Evolutionary conservation across 345 rosid species (phyloP), one percentile per base, ranked within the genome.

Genomic region (Mallotus nudiflorus): DNA sequence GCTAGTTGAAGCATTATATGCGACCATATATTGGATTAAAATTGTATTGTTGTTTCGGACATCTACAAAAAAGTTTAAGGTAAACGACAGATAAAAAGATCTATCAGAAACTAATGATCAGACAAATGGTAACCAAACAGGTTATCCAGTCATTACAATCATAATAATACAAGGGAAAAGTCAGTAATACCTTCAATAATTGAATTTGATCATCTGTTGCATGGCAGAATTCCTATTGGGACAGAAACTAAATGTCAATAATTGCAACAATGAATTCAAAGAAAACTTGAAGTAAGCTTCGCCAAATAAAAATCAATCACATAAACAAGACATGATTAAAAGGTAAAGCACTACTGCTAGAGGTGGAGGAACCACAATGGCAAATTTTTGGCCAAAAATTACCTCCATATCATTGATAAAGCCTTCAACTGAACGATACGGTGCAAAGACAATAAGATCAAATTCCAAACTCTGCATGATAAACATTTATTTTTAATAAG

Each of bases 401-500:
- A 90, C 99, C 91, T 87, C 86, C 82, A 95, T 77, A 76, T 86
- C 88, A 82, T 78, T 50, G 63, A 88, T 73, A 87, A 92, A 95
- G 73, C 99, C 99, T 90, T 89, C 94, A 70, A 95, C 69, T 7
- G 99, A 81, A 20, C 96, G 99, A 71, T 95, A 92, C 10, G 99
- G 99, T 51, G 91, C 93, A 84, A 74, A 95, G 28, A 95, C 97
- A 78, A 95, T 95, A 69, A 95, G 96, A 87, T 95, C 97, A 78
- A 95, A 95, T 61, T 86, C 97, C 87, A 95, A 84, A 81, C 90
- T 89, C 99, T 95, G 91, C 86, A 82, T 7, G 58, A 73, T 27
- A 69, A 78, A 67, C 25, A 54, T 22, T 42, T 57, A 64, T 46
- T 25, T 46, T 72, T 67, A 63, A 64, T 58, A 24, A 45, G 24